These are phyloP conservation scores for Chamaecrista fasciculata DNA, from an alignment of 306 rosid genomes.

Conservation along the genomic window DNA sequence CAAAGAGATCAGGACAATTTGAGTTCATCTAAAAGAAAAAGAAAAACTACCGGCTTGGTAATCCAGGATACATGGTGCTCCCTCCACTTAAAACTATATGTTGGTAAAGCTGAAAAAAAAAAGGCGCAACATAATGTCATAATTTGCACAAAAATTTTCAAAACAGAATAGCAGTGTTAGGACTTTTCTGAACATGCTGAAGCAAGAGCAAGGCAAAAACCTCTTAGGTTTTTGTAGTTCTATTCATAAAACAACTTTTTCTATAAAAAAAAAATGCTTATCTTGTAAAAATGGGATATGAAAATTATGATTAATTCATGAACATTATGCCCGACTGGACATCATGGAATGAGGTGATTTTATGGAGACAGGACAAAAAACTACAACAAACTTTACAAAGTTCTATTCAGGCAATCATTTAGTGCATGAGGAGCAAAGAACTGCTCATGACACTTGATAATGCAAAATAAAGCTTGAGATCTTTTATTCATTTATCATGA, in stretches of 20 bases:
- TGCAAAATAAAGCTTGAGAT: neutral
- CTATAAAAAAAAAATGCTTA: constrained; percentile 19
- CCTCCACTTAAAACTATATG: constrained; percentile 99
- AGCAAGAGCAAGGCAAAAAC: constrained; percentile 4
- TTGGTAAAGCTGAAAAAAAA: constrained; percentile 85
- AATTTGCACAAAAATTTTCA: constrained; percentile 24
- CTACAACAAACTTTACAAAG: neutral
- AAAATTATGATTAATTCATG: constrained; percentile 20
- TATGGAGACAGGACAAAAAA: neutral
- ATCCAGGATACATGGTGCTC: constrained; percentile 99
- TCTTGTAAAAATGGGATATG: constrained; percentile 7
- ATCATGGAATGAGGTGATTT: neutral
- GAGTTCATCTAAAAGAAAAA: constrained; percentile 35
- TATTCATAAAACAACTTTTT: constrained; percentile 27
- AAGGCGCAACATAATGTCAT: constrained; percentile 23
- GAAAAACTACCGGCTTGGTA: constrained; percentile 88
- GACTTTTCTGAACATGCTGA: constrained; percentile 1
- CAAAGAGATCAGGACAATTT: constrained; percentile 20
- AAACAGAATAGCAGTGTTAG: constrained; percentile 20
- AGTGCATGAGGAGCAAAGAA: constrained; percentile 5
- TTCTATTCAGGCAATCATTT: neutral
- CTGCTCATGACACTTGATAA: neutral
- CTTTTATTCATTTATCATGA: neutral
- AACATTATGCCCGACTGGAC: neutral
- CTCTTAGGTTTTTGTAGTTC: constrained; percentile 14